phyloP scores from a whole-genome alignment of 768 basidiomycete species.

The Tricholoma terreum region DNA sequence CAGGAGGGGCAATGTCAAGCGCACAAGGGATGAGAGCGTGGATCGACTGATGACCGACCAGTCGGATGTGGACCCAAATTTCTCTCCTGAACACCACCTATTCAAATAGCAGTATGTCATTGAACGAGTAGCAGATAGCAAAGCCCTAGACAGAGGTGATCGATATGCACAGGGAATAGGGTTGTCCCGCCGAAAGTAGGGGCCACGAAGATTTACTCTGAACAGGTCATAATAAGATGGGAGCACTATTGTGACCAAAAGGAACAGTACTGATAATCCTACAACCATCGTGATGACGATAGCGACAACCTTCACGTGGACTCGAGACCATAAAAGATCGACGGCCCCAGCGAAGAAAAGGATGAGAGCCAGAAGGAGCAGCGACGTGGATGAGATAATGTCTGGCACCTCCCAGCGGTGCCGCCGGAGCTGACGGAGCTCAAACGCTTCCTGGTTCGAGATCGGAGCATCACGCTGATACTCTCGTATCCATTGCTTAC shows the following conservation, averaged over 20 bases:
- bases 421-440: no score
- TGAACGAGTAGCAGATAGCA: neutral
- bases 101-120: neutral
- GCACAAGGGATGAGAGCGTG: neutral
- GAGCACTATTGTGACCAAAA: neutral
- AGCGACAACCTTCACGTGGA: slow-evolving; percentile 4
- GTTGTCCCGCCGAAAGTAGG: neutral
- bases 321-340: slow-evolving; percentile 10
- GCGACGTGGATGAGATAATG: no score
- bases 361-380: slow-evolving; percentile 13
- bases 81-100: neutral
- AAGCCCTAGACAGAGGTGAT: neutral
- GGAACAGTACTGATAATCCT: neutral
- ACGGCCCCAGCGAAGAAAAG: slow-evolving; percentile 18
- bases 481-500: slow-evolving; percentile 5
- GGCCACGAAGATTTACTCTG: neutral
- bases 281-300: neutral
- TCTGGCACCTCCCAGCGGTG: no score
- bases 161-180: neutral
- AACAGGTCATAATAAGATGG: neutral
- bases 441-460: slow-evolving; percentile 1
- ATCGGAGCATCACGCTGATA: neutral
- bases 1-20: neutral
- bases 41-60: neutral
- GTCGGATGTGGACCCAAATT: neutral